These are phyloP conservation scores for Flaveria brownii DNA, from an alignment of 129 eudicot species.

Conservation along the genomic window DNA sequence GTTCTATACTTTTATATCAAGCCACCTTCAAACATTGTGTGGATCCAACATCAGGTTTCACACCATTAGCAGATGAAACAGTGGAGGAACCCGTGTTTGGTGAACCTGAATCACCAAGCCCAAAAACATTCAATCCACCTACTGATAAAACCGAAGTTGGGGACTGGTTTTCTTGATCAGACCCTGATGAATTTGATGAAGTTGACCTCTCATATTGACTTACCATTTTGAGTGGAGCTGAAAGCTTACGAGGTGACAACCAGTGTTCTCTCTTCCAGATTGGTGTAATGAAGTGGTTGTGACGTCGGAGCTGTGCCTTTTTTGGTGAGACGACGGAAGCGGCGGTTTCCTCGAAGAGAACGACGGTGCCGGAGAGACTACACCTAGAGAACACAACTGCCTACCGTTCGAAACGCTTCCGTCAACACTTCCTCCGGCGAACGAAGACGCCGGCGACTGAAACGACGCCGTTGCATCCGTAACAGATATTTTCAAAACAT, in stretches of 20 bases:
- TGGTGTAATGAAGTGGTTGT: constrained; percentile 22
- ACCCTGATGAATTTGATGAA: constrained; percentile 37
- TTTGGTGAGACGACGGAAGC: constrained; percentile 16
- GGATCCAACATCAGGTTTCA: constrained; percentile 34
- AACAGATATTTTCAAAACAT: constrained; percentile 22
- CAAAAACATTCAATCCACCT: constrained; percentile 48
- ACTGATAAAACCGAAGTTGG: constrained; percentile 77
- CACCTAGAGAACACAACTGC: constrained; percentile 28
- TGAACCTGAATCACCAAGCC: constrained; percentile 42
- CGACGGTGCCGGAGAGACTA: constrained; percentile 41
- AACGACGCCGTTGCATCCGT: constrained; percentile 36
- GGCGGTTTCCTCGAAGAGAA: constrained; percentile 51
- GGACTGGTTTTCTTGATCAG: constrained; percentile 71
- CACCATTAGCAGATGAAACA: constrained; percentile 41
- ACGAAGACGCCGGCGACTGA: constrained; percentile 43
- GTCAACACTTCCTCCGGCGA: constrained; percentile 49
- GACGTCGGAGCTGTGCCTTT: constrained; percentile 44
- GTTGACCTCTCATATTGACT: constrained; percentile 32
- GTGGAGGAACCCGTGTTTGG: constrained; percentile 54
- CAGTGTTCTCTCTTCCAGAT: constrained; percentile 24
- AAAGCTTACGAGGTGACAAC: constrained; percentile 65
- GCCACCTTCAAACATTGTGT: constrained; percentile 48
- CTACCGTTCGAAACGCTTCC: constrained; percentile 50
- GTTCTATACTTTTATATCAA: too few relatives aligned
- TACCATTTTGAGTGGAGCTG: constrained; percentile 35